Conservation (phyloP, 805 yeast genomes). For the Candida ficus region DNA sequence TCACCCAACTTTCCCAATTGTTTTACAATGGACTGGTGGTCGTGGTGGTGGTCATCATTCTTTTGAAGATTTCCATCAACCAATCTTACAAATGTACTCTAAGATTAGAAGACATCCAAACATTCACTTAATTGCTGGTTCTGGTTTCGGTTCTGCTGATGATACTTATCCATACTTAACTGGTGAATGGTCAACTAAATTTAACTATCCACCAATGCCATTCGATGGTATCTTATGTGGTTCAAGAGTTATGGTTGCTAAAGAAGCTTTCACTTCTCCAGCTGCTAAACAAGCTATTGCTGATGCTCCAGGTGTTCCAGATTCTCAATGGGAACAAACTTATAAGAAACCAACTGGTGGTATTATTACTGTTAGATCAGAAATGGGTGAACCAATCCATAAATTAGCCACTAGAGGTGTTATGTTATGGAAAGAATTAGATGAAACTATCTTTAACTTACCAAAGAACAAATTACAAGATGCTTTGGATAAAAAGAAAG, state of each 20-base stretch:
- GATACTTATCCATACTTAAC: slow-evolving; percentile 97
- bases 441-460: slow-evolving; percentile 83
- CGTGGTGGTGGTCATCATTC: slow-evolving; percentile 99
- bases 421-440: slow-evolving; percentile 94
- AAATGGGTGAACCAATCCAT: slow-evolving; percentile 99
- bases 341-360: slow-evolving; percentile 97
- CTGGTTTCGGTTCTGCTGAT: slow-evolving; percentile 96
- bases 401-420: slow-evolving; percentile 98
- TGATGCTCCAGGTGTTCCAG: slow-evolving; percentile 79
- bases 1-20: slow-evolving; percentile 94
- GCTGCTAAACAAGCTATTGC: slow-evolving; percentile 93
- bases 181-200: slow-evolving; percentile 90
- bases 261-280: slow-evolving; percentile 90
- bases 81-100: slow-evolving; percentile 91
- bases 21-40: slow-evolving; percentile 99
- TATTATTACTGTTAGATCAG: slow-evolving; percentile 90
- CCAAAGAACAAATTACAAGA: slow-evolving; percentile 86
- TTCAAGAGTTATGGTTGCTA: slow-evolving; percentile 95
- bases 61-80: slow-evolving; percentile 98
- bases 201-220: slow-evolving; percentile 97
- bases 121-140: slow-evolving; percentile 91
- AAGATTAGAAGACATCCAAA: slow-evolving; percentile 88
- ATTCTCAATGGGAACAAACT: slow-evolving; percentile 86
- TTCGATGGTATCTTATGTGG: slow-evolving; percentile 96
- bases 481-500: slow-evolving; percentile 77